Evolutionary conservation across 352 stramenopile species (phyloP), one percentile per base, ranked within the genome.

Genomic region (Globisporangium nodosum): DNA sequence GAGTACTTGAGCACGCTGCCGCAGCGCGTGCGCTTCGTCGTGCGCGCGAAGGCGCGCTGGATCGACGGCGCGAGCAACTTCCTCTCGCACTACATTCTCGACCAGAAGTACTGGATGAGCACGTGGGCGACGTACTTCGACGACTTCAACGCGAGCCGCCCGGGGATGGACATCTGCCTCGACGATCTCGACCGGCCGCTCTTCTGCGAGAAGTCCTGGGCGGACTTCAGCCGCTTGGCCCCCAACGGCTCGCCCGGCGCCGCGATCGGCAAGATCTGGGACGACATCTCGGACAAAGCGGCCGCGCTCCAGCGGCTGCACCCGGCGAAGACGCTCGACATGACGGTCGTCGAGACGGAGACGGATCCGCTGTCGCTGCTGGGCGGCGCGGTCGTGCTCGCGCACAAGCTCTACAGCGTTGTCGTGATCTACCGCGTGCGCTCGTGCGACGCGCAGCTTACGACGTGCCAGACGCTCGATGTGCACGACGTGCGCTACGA

Each of bases 71-170:
- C 67, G 33, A 79, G 62, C 46, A 84, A 69, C 57, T 79, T 84
- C 43, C 54, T 84, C 15, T 79, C 69, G 42, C 71, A 73, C 37
- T 73, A 81, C 46, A 63, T 84, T 31, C 63, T 84, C 45, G 71
- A 84, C 30, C 74, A 81, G 48, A 81, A 79, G 59, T 81, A 81
- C 30, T 84, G 74, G 74, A 73, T 84, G 60, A 78, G 69, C 37
- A 71, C 76, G 31, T 84, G 71, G 74, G 71, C 58, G 18, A 81
- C 74, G 5, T 61, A 66, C 13, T 84, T 84, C 24, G 54, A 68
- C 21, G 71, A 74, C 20, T 61, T 84, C n/a, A 58, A 72, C 24
- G 31, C 33, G 18, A 56, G 42, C 40, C 48, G 20, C 13, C 67
- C 63, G 12, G 74, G 74, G 48, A 63, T 81, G 15, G 72, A 84